Base-by-base conservation (phyloP, 2,329 filamentous ascomycete species). In the Pseudogymnoascus sp. region DNA sequence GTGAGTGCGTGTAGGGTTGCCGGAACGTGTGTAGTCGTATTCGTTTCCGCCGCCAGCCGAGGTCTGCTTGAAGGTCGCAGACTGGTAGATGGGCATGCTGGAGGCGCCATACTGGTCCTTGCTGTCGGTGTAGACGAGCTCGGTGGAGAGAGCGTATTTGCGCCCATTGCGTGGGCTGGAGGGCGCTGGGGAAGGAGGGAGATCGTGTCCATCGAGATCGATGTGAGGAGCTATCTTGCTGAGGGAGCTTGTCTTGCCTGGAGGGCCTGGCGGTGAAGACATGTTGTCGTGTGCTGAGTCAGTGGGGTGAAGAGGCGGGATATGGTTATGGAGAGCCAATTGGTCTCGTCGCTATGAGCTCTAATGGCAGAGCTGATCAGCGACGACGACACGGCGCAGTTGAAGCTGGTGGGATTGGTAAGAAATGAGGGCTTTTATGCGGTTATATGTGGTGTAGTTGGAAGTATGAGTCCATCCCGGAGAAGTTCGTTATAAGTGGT, bases 11-110 rank as follows among this genome's bases (percentile, higher is more conserved):
- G 94, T 99, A 16, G 94, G 94, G 74, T 99, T 99, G 61, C 94
- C 94, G 36, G 92, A 97, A 64, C 95, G 90, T 63, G 94, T 97
- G 79, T 99, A 99, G 79, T 99, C 94, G 76, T 97, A 99, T 75
- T 97, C 92, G 71, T 84, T 80, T 63, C 90, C 91, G 63, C 90
- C 91, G 50, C 77, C 81, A 65, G 89, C 88, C 16, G 88, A 90
- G 20, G 84, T 84, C 76, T 97, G 94, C 78, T 99, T 99, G 81
- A 99, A 99, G 37, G 94, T 99, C 57, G 94, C 95, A 57, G 91
- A 96, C 82, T 96, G 94, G 76, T 99, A 99, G 72, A 99, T 97
- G 60, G 94, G 94, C 69, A 96, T 88, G 75, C 92, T 97, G 69
- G 91, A 96, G 62, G 94, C 85, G 72, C 95, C 95, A 80, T 97